Evolutionary conservation across 371 early-diverging fungal genomes (phyloP), one percentile per base, ranked within the genome.

Genomic region (Batrachochytrium dendrobatidis): DNA sequence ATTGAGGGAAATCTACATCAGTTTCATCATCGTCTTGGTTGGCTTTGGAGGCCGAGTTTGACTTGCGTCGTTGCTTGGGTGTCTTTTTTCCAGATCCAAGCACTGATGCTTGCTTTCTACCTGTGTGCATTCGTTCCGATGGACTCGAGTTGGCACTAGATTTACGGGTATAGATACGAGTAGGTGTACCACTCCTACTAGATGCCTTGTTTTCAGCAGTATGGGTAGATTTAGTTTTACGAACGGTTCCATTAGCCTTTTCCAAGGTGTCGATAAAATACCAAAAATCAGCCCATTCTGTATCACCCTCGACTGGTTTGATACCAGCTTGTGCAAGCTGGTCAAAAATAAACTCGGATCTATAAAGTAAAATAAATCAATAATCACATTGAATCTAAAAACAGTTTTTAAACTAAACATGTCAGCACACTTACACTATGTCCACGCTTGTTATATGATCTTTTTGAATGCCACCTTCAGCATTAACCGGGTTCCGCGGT

Each of bases 231-330:
- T 39, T 39, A n/a, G 15, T 12, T n/a, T 39, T 39, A n/a, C 52
- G 12, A 0, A 53, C 49, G 3, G 52, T 62, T 10, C 68, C 34
- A 55, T 67, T 64, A 17, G 63, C 72, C 39, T 67, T 68, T 52
- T 71, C 54, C n/a, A 71, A 31, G 2, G 66, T 60, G 24, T 55
- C 55, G 8, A 61, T 60, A 58, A 71, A 71, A 22, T 34, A 31
- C 66, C 63, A 71, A 58, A 66, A 71, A 8, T 57, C 61, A 1
- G 48, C 44, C 72, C 72, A 71, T 17, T 60, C 57, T 8, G 1
- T 39, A 3, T 63, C 66, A 39, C 54, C 43, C 30, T 71, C 72
- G 28, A 20, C 46, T 4, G 72, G 68, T 55, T 61, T 66, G 53
- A 39, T 45, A n/a, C 48, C 61, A n/a, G 18, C 48, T 4, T 29